Evolutionary conservation across 169 alveolate genomes (phyloP).

Genomic region (Cryptosporidium ryanae): DNA sequence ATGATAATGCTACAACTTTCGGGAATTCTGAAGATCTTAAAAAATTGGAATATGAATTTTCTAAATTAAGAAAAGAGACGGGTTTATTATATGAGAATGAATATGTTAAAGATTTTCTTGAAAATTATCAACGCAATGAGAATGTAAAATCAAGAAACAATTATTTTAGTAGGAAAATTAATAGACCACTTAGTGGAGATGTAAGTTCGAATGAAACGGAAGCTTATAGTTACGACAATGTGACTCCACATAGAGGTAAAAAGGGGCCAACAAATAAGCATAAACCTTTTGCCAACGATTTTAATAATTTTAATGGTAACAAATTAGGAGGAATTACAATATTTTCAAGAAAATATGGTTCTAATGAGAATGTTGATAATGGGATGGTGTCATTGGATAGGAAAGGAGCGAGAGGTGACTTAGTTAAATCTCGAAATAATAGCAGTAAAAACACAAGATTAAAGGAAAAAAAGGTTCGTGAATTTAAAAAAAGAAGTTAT

Average conservation of each 20-base stretch:
- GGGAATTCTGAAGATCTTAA: conserved; percentile 1
- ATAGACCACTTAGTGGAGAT: background rate
- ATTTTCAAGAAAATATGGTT: conserved; percentile 65
- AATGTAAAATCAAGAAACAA: background rate
- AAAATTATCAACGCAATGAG: conserved; percentile 38
- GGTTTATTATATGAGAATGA: conserved; percentile 43
- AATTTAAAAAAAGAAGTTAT: background rate
- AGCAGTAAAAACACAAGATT: background rate
- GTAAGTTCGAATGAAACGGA: background rate
- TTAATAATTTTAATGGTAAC: background rate
- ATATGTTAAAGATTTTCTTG: conserved; percentile 50
- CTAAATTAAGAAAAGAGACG: conserved; percentile 54
- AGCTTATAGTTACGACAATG: conserved; percentile 54
- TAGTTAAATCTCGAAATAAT: background rate
- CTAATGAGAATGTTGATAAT: background rate
- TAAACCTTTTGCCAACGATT: background rate
- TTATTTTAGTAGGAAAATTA: background rate
- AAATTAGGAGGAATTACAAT: background rate
- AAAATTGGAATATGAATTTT: conserved; percentile 44
- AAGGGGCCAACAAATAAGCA: background rate
- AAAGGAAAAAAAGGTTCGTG: background rate
- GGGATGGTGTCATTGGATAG: background rate
- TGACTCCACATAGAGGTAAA: background rate
- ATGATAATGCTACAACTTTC: background rate
- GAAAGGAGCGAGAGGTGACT: conserved; percentile 34